Evolutionary conservation across 2,329 filamentous ascomycete genomes (phyloP), one percentile per base, ranked within the genome.

Genomic region (Aspergillus aculeatus): DNA sequence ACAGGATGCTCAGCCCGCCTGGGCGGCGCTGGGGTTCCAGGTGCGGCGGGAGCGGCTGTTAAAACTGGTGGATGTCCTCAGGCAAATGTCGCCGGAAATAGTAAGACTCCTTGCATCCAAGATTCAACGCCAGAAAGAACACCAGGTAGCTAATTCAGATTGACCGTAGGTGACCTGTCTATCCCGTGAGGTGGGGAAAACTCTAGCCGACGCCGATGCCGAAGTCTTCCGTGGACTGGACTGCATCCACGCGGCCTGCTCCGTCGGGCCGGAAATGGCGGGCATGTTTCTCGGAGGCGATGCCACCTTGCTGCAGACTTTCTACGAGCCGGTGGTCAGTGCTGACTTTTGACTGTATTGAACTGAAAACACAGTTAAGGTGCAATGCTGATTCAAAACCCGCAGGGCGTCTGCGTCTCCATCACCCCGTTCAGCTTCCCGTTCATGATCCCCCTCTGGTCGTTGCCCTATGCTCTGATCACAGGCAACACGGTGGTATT

Each of bases 391-490:
- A 90, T 60, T 21, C 14, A 9, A 5, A 12, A 2, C n/a, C 24
- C 4, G 44, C 50, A 64, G 63, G 66, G 65, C 2, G 63, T 68
- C 16, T 96, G 91, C 90, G 83, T 95, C 21, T 78, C 84, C 9
- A 60, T 60, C 68, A 57, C 50, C 19, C 64, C 58, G 2, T 60
- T 66, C 79, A 81, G 86, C 75, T 87, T 87, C 73, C 85, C 85
- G 31, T 84, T 84, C 64, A 87, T 87, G 85, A 87, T 86, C 70
- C 84, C 85, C 6, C 77, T 87, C 5, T 87, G 85, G 85, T 84
- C 79, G 11, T 85, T 87, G 47, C 85, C 85, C 5, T 81, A 86
- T 61, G 85, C 85, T 6, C 83, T 84, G 6, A 80, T 86, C 21
- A 85, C 84, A 9, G 85, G 85, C 47, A 88, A 88, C 74, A 84